These are phyloP conservation scores for Stevia rebaudiana DNA, from an alignment of 140 eudicot species.

Conservation along the genomic window DNA sequence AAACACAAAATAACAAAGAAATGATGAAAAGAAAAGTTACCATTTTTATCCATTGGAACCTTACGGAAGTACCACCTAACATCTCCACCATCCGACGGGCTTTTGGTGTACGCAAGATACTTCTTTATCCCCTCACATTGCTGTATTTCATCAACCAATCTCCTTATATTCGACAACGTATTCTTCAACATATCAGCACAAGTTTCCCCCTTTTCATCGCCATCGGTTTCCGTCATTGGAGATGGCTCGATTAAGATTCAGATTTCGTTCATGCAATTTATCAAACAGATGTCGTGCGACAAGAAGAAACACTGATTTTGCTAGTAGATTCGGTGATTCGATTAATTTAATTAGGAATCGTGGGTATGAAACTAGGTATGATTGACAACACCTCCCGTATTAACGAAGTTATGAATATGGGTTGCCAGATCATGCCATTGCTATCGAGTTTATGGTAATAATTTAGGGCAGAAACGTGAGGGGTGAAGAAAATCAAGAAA, in stretches of 20 bases:
- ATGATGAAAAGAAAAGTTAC: slow-evolving; percentile 27
- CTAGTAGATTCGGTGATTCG: background rate
- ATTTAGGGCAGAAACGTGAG: slow-evolving; percentile 13
- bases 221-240: slow-evolving; percentile 30
- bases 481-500: slow-evolving; percentile 13
- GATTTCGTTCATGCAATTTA: slow-evolving; percentile 22
- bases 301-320: background rate
- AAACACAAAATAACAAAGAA: background rate
- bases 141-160: slow-evolving; percentile 79
- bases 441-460: background rate
- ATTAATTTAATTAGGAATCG: background rate
- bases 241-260: slow-evolving; percentile 1
- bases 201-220: slow-evolving; percentile 21
- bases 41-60: slow-evolving; percentile 63
- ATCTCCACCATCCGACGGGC: slow-evolving; percentile 96
- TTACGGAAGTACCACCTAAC: slow-evolving; percentile 95
- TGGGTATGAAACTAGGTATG: slow-evolving; percentile 8
- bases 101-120: slow-evolving; percentile 82
- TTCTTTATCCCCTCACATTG: slow-evolving; percentile 87
- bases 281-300: slow-evolving; percentile 25
- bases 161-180: slow-evolving; percentile 75
- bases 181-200: slow-evolving; percentile 63
- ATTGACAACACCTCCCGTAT: background rate
- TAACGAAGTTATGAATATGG: slow-evolving; percentile 6
- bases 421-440: slow-evolving; percentile 6